These are phyloP conservation scores for Fragilariopsis cylindrus DNA, from an alignment of 108 stramenopile genomes.

Conservation along the genomic window DNA sequence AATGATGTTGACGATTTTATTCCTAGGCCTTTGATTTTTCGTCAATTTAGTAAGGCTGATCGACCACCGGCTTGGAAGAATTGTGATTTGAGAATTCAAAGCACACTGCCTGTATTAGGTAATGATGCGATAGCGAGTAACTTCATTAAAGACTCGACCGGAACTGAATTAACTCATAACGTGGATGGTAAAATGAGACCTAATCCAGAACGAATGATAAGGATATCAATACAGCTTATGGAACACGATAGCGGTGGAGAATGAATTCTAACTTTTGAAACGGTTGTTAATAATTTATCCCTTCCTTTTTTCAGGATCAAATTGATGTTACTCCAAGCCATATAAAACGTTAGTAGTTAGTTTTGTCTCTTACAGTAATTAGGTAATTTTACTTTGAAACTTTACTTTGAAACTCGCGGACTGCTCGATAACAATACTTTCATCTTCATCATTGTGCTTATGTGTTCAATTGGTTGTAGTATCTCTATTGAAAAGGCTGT, in stretches of 20 bases:
- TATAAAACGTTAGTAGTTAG: too few relatives aligned
- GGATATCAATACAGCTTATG: not conserved
- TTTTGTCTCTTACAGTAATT: too few relatives aligned
- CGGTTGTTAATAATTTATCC: too few relatives aligned
- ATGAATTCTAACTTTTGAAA: too few relatives aligned
- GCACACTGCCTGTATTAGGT: slow-evolving; percentile 63
- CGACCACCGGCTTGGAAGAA: slow-evolving; percentile 82
- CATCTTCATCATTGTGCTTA: too few relatives aligned
- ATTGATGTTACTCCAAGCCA: too few relatives aligned
- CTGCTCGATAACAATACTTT: too few relatives aligned
- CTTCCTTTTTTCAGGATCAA: too few relatives aligned
- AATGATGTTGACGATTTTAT: slow-evolving; percentile 8
- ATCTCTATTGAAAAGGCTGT: too few relatives aligned
- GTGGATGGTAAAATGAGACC: not conserved
- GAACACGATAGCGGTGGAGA: not conserved
- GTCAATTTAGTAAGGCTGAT: slow-evolving; percentile 53
- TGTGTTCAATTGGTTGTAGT: too few relatives aligned
- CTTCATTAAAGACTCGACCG: not conserved
- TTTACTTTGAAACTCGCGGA: too few relatives aligned
- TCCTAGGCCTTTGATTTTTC: slow-evolving; percentile 55
- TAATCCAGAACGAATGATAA: not conserved
- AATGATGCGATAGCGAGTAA: not conserved
- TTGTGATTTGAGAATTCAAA: slow-evolving; percentile 72
- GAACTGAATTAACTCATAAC: not conserved
- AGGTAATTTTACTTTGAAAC: too few relatives aligned